Base-by-base conservation (phyloP, 2,329 filamentous ascomycete species). In the Penicillium palitans region DNA sequence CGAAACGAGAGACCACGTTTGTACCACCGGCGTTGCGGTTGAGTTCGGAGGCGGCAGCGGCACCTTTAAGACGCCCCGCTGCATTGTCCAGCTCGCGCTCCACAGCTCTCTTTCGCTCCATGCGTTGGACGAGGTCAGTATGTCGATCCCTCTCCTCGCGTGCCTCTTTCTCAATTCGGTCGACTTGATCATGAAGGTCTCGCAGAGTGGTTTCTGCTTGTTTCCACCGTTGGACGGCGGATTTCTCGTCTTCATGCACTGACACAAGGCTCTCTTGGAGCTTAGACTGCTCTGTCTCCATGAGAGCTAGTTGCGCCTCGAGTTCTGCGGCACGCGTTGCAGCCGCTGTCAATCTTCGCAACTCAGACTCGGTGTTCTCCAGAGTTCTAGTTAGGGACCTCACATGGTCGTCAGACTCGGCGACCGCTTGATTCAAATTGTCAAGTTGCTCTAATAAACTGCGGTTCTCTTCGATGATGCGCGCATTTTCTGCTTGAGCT, bases 1-100 rank as follows among this genome's bases (percentile, higher is more conserved):
- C 95, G 67, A 99, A 98, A 70, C 96, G 91, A 21, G 91, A 93
- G n/a, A 98, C 91, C 39, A 96, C 91, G 58, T 81, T 87, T 61
- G 81, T 86, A 10, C 84, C 82, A 56, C 79, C 80, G 64, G 84
- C 84, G 31, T 84, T 81, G 4, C 83, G 81, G 4, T 82, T 82
- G 41, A 90, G 77, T 3, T 86, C 86, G 64, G 86, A 88, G 29
- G 83, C 82, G 0, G 89, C 90, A 3, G 91, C 91, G 13, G 90
- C 89, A 10, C 90, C 89, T 75, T 93, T 95, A 53, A 96, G 81
- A 55, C 91, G 84, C 33, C 88, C 89, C 13, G 90, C 91, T 2
- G 91, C 90, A 25, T 87, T 87, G 66, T 89, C 87, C 44, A 97
- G 80, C 70, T 96, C 91, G 67, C 86, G 86, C 72, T 97, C 93